A percentile compares a stretch with the other conserved stretches of the same genome.
Evolutionary conservation across 805 yeast genomes (phyloP).

Genomic region (Barnettozyma botsteinii): DNA sequence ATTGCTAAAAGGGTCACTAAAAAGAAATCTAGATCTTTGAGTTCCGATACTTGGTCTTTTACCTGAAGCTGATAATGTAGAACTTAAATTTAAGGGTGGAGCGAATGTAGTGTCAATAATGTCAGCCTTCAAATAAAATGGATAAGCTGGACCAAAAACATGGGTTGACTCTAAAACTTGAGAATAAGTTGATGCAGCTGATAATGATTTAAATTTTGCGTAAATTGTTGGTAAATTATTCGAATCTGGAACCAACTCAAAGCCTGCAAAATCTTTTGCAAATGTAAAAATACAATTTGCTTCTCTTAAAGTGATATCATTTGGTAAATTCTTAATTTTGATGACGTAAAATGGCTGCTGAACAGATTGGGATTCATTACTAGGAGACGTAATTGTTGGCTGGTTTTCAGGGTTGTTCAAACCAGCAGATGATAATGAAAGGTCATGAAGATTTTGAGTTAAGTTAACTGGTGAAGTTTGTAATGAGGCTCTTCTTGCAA

Average conservation of each 20-base stretch:
- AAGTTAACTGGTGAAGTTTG: constrained; percentile 23
- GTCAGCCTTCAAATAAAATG: constrained; percentile 36
- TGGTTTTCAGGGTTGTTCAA: neutral
- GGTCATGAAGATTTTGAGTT: constrained; percentile 15
- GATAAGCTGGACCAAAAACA: constrained; percentile 46
- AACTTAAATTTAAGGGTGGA: constrained; percentile 14
- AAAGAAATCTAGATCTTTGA: constrained; percentile 63
- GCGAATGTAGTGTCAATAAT: constrained; percentile 29
- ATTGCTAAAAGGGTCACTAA: constrained; percentile 55
- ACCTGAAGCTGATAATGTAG: constrained; percentile 27
- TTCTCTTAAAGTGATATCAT: constrained; percentile 60
- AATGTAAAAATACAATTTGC: constrained; percentile 62
- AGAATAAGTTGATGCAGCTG: constrained; percentile 40
- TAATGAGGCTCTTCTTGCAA: constrained; percentile 16
- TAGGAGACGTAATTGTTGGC: constrained; percentile 2
- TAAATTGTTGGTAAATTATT: constrained; percentile 31
- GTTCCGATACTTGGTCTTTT: constrained; percentile 51
- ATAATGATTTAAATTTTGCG: constrained; percentile 41
- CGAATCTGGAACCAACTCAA: constrained; percentile 39
- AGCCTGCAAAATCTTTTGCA: constrained; percentile 53
- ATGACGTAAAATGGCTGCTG: constrained; percentile 24
- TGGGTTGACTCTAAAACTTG: constrained; percentile 34
- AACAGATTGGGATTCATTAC: constrained; percentile 3
- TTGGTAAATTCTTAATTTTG: constrained; percentile 52
- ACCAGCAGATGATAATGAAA: constrained; percentile 12